These are phyloP conservation scores for Ulota crispa DNA, from an alignment of 225 moss, liverwort and hornwort genomes.

Conservation along the genomic window DNA sequence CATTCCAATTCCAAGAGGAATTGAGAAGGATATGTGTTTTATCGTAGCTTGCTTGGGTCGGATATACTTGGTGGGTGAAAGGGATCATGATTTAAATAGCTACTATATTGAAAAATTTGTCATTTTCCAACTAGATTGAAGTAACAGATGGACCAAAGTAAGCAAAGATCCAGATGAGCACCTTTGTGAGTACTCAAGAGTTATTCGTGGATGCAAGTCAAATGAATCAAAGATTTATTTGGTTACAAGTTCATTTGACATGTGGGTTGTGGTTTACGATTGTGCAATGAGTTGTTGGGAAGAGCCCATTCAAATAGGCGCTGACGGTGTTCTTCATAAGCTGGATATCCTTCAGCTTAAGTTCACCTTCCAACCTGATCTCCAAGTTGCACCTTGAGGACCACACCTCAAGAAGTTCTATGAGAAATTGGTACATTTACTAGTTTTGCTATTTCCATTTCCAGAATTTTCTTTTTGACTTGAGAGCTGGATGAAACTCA, in stretches of 20 bases:
- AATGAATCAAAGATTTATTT: constrained; percentile 32
- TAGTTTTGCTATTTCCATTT: no score
- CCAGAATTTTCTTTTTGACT: no score
- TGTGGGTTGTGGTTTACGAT: constrained; percentile 37
- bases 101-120: constrained; percentile 29
- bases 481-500: no score
- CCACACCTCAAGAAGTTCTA: no score
- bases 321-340: not conserved
- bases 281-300: constrained; percentile 36
- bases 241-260: constrained; percentile 33
- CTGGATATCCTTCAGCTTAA: no score
- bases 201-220: constrained; percentile 36
- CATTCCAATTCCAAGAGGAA: constrained; percentile 28
- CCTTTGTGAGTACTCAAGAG: constrained; percentile 22
- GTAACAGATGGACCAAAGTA: constrained; percentile 37
- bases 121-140: constrained; percentile 35
- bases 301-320: constrained; percentile 25
- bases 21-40: constrained; percentile 17
- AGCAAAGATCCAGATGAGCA: constrained; percentile 18
- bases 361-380: no score
- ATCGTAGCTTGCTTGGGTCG: constrained; percentile 32
- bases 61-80: constrained; percentile 41
- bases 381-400: no score
- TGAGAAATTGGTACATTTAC: no score
- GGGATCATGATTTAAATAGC: not conserved